Base-by-base conservation (phyloP, 495 filamentous ascomycete genomes). In the Chaetomidium leptoderma region DNA sequence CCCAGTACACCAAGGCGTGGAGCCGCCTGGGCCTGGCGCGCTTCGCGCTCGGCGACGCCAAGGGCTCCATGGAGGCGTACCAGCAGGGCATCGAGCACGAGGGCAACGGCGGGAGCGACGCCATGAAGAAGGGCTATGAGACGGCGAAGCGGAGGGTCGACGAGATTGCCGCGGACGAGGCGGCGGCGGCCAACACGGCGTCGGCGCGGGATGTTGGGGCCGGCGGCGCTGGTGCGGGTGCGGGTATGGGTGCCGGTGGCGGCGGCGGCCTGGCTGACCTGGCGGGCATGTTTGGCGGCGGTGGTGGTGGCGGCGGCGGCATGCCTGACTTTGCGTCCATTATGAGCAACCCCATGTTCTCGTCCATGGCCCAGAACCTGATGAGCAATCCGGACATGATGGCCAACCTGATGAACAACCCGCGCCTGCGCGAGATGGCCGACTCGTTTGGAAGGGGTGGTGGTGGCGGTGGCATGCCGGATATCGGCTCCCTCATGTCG, bases 331-430 rank as follows among this genome's bases (percentile, higher is more conserved):
- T 95, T 13, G 76, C 79, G 55, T 79, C 77, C 53, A 83, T 98
- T 67, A 97, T 98, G 93, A 90, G 74, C 74, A 97, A 98, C 77
- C 93, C 93, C 40, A 97, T 97, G 93, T 92, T 98, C 70, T 78
- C 90, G 40, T 86, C 77, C 76, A 96, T 97, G 90, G 93, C 93
- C 24, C 90, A 96, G 79, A 96, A 90, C 68, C 70, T 98, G 40
- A 97, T 97, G 92, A 87, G 83, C 71, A 97, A 98, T 73, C 93
- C 93, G 13, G 86, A 95, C 6, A 83, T 88, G 81, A 83, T 98
- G 79, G 81, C 80, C 68, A 90, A 89, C 65, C 69, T 97, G 53
- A 95, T 97, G 91, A 91, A 78, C 77, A 96, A 97, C 75, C 92
- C 92, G n/a, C 80, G 83, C 51, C 69, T 97, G 59, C 78, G 88